Evolutionary conservation across 2,329 filamentous ascomycete genomes (phyloP), one percentile per base, ranked within the genome.

Genomic region (Zalaria sp.): DNA sequence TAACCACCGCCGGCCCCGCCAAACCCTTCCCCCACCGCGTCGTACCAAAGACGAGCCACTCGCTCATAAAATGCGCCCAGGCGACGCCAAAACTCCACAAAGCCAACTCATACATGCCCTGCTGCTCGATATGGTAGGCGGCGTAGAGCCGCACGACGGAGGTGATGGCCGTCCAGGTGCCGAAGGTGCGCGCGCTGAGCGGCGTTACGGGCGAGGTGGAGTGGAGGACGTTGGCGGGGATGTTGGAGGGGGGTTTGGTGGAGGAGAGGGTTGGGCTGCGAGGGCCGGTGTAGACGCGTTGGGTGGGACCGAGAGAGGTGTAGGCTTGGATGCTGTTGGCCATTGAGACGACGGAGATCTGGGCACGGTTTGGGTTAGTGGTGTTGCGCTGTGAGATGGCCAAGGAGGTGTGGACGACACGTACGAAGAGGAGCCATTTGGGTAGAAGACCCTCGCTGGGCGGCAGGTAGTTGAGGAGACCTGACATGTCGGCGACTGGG

Each of bases 301-400:
- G 77, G 5, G 87, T 87, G 65, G 84, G 93, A 60, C 79, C 71
- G 3, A 88, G 72, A 11, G 86, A 93, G 31, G 68, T 55, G 64
- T 93, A 93, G 57, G 83, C 78, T 68, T 95, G 88, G 37, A 93
- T 59, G 31, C 79, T 82, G 69, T 98, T 98, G 54, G 77, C 81
- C 45, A 91, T 71, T 27, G 89, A 86, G 43, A 93, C 74, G 43
- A 87, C 57, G 43, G 86, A 86, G 57, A 93, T 74, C 89, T 95
- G 49, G 26, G 38, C 32, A 32, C 25, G 38, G 36, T 36, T 39
- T 26, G 27, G 40, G 35, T 40, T 7, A 40, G 46, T 42, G 38
- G 37, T 31, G 18, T 40, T 31, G 36, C n/a, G 25, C 7, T 31
- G 29, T 40, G 35, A 35, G 34, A 27, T 42, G 26, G 29, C 47